A percentile compares a stretch with the other conserved stretches of the same genome.
Conservation (phyloP, 164 flowering plant genomes). For the Kalanchoe fedtschenkoi region DNA sequence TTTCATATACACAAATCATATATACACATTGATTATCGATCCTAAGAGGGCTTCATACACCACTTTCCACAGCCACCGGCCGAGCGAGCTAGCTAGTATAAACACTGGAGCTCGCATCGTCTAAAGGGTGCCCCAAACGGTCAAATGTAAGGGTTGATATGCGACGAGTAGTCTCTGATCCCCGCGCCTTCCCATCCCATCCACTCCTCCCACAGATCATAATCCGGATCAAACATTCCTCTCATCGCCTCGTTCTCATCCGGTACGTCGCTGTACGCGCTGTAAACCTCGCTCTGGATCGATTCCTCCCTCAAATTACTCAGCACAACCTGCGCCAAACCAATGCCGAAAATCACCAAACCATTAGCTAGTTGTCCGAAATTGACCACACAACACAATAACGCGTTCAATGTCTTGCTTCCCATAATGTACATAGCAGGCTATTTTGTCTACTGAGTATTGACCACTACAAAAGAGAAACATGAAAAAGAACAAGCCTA, state of each 20-base stretch:
- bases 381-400: background rate
- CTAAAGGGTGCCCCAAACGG: background rate
- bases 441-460: too few species aligned
- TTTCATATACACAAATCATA: too few species aligned
- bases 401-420: too few species aligned
- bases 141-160: slow-evolving; percentile 66
- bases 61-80: too few species aligned
- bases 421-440: too few species aligned
- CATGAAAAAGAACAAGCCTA: background rate
- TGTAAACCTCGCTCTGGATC: slow-evolving; percentile 2
- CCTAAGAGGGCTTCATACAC: too few species aligned
- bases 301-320: slow-evolving; percentile 43
- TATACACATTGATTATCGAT: too few species aligned
- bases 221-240: slow-evolving; percentile 60
- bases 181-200: slow-evolving; percentile 99
- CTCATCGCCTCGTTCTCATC: slow-evolving; percentile 33
- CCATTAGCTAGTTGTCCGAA: background rate
- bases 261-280: slow-evolving; percentile 17
- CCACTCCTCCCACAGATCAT: slow-evolving; percentile 87
- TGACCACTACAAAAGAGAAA: background rate
- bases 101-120: too few species aligned
- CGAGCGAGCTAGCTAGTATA: too few species aligned
- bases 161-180: slow-evolving; percentile 64
- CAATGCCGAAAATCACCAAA: background rate
- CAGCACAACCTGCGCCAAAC: slow-evolving; percentile 52